phyloP scores from a whole-genome alignment of 108 stramenopile genomes.

The Skeletonema menzelii region DNA sequence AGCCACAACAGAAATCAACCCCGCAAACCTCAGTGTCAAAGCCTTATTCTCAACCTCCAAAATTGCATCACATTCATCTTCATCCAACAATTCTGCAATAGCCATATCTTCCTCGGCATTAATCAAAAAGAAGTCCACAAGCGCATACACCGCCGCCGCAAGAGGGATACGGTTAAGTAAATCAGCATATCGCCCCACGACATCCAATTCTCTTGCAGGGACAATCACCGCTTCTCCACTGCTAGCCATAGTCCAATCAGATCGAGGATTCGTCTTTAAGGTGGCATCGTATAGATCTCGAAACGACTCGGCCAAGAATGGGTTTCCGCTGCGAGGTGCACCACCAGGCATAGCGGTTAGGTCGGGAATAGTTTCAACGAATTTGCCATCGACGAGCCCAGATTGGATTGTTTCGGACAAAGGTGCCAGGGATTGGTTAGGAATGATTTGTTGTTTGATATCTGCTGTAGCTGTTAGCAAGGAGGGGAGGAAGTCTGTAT shows the following conservation, averaged over 20 bases:
- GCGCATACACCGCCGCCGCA: constrained; percentile 34
- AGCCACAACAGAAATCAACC: constrained; percentile 28
- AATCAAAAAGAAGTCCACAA: constrained; percentile 39
- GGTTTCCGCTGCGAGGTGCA: constrained; percentile 30
- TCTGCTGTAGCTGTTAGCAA: constrained; percentile 14
- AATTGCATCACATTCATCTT: constrained; percentile 7
- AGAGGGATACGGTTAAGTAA: constrained; percentile 37
- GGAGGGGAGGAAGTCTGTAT: constrained; percentile 18
- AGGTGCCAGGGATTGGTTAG: constrained; percentile 28
- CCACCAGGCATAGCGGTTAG: constrained; percentile 39
- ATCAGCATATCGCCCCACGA: constrained; percentile 37
- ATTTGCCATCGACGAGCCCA: constrained; percentile 13
- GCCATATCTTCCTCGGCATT: constrained; percentile 46
- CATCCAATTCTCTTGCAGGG: constrained; percentile 34
- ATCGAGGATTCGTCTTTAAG: constrained; percentile 2
- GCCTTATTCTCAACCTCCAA: constrained; percentile 14
- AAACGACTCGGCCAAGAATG: constrained; percentile 37
- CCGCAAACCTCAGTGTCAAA: constrained; percentile 25
- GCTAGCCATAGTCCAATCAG: not conserved
- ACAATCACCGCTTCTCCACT: constrained; percentile 4
- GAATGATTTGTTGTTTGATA: constrained; percentile 8
- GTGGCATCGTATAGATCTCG: constrained; percentile 31
- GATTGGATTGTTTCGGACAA: constrained; percentile 38
- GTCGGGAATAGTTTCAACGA: constrained; percentile 35
- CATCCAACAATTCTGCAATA: constrained; percentile 32